Conservation (phyloP, 352 stramenopile species). For the Pythium rishiriense region DNA sequence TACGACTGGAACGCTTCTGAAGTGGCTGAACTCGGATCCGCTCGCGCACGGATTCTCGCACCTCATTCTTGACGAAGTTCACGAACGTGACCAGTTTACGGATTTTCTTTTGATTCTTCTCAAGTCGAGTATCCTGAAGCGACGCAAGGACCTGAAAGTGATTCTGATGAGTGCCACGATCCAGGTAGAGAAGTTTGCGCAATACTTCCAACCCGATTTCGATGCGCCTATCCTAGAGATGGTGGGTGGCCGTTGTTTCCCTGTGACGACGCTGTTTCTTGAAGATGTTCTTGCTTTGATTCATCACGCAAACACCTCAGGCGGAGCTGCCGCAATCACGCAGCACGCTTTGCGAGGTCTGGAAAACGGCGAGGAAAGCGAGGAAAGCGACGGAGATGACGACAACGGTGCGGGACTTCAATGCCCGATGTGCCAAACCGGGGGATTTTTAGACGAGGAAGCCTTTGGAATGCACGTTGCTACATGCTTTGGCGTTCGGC, state of each 20-base stretch:
- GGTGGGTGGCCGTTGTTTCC: constrained; percentile 82
- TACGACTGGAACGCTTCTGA: constrained; percentile 94
- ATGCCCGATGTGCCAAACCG: constrained; percentile 83
- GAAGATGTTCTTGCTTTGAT: constrained; percentile 80
- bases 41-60: constrained; percentile 86
- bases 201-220: constrained; percentile 88
- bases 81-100: constrained; percentile 94
- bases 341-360: constrained; percentile 6
- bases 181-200: constrained; percentile 91
- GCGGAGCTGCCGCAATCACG: constrained; percentile 10
- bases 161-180: constrained; percentile 97
- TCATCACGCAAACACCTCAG: constrained; percentile 18
- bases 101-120: constrained; percentile 96
- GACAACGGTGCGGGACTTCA: constrained; percentile 44
- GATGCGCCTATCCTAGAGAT: constrained; percentile 76
- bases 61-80: constrained; percentile 96
- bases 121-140: constrained; percentile 83
- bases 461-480: constrained; percentile 88
- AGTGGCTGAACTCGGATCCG: constrained; percentile 80
- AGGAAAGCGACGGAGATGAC: constrained; percentile 3
- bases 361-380: constrained; percentile 1
- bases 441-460: constrained; percentile 73
- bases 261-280: constrained; percentile 93
- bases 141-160: constrained; percentile 85
- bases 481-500: constrained; percentile 69